phyloP scores from a whole-genome alignment of 2,329 filamentous ascomycete genomes.

The Neospermospora avenae region DNA sequence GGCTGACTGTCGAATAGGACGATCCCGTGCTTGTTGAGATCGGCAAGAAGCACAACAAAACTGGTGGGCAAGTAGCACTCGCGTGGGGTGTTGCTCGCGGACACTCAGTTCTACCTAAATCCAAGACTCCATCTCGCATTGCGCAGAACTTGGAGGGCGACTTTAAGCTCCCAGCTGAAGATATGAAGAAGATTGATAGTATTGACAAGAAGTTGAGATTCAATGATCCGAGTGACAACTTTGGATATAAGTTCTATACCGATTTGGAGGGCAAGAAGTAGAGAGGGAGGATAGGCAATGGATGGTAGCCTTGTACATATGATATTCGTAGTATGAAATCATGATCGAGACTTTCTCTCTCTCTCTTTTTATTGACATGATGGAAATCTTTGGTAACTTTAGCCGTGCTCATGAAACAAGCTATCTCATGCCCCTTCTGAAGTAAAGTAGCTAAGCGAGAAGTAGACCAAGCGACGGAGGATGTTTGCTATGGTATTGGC shows the following conservation, averaged over 20 bases:
- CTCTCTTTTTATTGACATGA: too few species aligned
- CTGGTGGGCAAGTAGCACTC: slow-evolving; percentile 56
- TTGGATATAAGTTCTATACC: slow-evolving; percentile 6
- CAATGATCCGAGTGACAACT: slow-evolving; percentile 7
- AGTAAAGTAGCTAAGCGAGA: too few species aligned
- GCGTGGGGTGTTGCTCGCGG: slow-evolving; percentile 55
- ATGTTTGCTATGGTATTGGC: too few species aligned
- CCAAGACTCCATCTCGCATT: slow-evolving; percentile 55
- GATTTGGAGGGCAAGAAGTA: slow-evolving; percentile 12
- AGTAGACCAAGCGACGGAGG: too few species aligned
- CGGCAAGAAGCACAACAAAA: slow-evolving; percentile 52
- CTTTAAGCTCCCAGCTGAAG: slow-evolving; percentile 55
- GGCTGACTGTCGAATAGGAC: slow-evolving; percentile 36
- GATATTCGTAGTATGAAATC: too few species aligned
- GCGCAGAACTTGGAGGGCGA: slow-evolving; percentile 61
- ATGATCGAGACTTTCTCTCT: too few species aligned
- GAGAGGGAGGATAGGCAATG: not conserved
- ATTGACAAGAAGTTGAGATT: slow-evolving; percentile 51
- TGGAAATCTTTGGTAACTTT: too few species aligned
- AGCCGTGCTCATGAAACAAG: too few species aligned
- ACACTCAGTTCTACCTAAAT: slow-evolving; percentile 63
- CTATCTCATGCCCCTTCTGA: too few species aligned
- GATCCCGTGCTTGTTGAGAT: slow-evolving; percentile 53
- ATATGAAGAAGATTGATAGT: slow-evolving; percentile 48
- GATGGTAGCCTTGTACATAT: not conserved